Base-by-base conservation (phyloP, 192 early-diverging fungal genomes). In the Backusella psychrophila region DNA sequence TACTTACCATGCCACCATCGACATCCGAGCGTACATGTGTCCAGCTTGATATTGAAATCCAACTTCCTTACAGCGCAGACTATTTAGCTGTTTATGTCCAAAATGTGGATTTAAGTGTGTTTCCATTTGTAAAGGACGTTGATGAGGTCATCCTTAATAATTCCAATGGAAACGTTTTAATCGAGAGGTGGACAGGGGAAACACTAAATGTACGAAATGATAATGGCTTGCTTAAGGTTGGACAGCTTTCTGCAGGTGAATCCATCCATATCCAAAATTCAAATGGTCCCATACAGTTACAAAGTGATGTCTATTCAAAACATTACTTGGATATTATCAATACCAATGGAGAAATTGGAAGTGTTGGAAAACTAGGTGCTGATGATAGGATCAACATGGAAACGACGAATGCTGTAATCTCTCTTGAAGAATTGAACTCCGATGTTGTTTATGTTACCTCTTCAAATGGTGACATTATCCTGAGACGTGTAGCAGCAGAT, bases 41-140 rank as follows among this genome's bases (percentile, higher is more conserved):
- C 23, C 21, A 71, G 17, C 29, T 71, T 19, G 42, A 71, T 49
- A 71, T 71, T 6, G 70, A 71, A 29, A 71, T 71, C 11, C 21
- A 44, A 31, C 42, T 71, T 19, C 70, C 70, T 49, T 44, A 49
- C 31, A 46, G 39, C 31, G 44, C 70, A 31, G 21, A 44, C 26
- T 31, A 19, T 15, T 15, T 71, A 11, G 5, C 39, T 31, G 49
- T 71, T 44, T 3, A 31, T 15, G 44, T 29, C 6, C 9, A 36
- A 31, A 71, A 71, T 17, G 29, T 71, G 1, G 44, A 71, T 71
- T 12, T 71, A 17, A 19, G 26, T 6, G 70, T 71, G 14, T 39
- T 44, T 19, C 70, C 70, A 1, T 71, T 71, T 49, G 44, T 49
- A 33, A 71, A 71, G 39, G 70, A 71, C 6, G 29, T 49, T 1